Base-by-base conservation (phyloP, 352 stramenopile genomes). In the Phytophthora cajani region DNA sequence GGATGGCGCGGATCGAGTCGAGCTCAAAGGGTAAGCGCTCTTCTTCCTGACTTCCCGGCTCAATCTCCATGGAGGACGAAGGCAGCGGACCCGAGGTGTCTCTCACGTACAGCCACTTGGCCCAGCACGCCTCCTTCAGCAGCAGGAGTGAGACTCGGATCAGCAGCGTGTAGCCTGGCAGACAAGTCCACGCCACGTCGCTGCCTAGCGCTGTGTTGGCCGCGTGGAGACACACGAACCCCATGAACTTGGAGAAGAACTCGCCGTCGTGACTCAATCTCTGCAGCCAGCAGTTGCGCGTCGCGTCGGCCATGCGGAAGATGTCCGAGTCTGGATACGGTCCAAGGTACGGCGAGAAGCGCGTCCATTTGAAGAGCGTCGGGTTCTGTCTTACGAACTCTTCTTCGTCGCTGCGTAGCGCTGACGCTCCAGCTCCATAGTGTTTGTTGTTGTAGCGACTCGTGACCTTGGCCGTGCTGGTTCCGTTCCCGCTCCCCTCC, bases 241-340 rank as follows among this genome's bases (percentile, higher is more conserved):
- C 71, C 83, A 94, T 90, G 68, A 94, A 94, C 17, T 77, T 80
- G 17, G 78, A 77, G 53, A 88, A 94, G 58, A 92, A 92, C 54
- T 94, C 87, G 56, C 85, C 85, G 44, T 92, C 85, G 25, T 87
- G 74, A 8, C 74, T 85, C 6, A 94, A 64, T 63, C 80, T 84
- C n/a, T 76, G 69, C 3, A 91, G 54, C 83, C 82, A 89, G 25
- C 67, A 78, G 5, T 74, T 66, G n/a, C 73, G 69, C 23, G 67
- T 71, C 21, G 74, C 54, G 30, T 84, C 81, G 27, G 81, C 73
- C 47, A 85, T 80, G 12, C 70, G 76, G 62, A 91, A 88, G n/a
- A 91, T 80, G 23, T 91, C 81, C 5, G 58, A 74, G 61, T 93
- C 84, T 0, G 80, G 58, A 32, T 85, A 88, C 8, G 80, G 72